Conservation (phyloP, 1,139 yeast genomes). For the Debaryomyces fabryi region DNA sequence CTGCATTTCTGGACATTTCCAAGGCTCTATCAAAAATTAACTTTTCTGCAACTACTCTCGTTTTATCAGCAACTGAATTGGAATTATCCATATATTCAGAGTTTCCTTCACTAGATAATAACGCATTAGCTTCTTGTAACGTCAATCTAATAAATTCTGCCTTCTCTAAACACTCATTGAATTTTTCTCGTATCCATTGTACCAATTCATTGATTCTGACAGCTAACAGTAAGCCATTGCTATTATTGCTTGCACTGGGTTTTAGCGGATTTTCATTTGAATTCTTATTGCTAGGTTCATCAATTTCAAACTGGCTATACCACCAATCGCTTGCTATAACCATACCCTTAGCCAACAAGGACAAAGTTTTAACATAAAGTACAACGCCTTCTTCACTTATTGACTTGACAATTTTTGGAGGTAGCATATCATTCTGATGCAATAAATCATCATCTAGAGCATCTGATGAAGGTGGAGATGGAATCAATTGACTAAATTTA, state of each 20-base stretch:
- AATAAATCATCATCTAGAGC: constrained; percentile 43
- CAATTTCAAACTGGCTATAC: constrained; percentile 49
- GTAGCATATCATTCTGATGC: constrained; percentile 48
- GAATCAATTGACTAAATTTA: constrained; percentile 80
- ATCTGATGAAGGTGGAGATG: constrained; percentile 67
- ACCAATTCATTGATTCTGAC: constrained; percentile 73
- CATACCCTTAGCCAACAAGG: constrained; percentile 85
- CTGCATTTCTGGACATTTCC: constrained; percentile 90
- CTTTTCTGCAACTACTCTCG: constrained; percentile 69
- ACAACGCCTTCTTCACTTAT: constrained; percentile 88
- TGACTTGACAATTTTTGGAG: constrained; percentile 59
- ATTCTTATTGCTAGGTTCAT: constrained; percentile 4
- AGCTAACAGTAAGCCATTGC: constrained; percentile 22
- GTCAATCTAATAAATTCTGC: constrained; percentile 75
- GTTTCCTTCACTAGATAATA: constrained; percentile 18
- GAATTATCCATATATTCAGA: constrained; percentile 12
- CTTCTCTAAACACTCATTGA: constrained; percentile 84
- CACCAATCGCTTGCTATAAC: constrained; percentile 86
- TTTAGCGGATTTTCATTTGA: constrained; percentile 8
- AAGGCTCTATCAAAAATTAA: constrained; percentile 89
- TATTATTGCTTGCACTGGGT: background rate
- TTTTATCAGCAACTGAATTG: constrained; percentile 8
- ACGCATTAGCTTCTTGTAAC: constrained; percentile 52
- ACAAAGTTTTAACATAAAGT: constrained; percentile 78
- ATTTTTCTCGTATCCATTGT: constrained; percentile 89